Evolutionary conservation across 129 eudicot species (phyloP).

Genomic region (Helianthus tuberosus): DNA sequence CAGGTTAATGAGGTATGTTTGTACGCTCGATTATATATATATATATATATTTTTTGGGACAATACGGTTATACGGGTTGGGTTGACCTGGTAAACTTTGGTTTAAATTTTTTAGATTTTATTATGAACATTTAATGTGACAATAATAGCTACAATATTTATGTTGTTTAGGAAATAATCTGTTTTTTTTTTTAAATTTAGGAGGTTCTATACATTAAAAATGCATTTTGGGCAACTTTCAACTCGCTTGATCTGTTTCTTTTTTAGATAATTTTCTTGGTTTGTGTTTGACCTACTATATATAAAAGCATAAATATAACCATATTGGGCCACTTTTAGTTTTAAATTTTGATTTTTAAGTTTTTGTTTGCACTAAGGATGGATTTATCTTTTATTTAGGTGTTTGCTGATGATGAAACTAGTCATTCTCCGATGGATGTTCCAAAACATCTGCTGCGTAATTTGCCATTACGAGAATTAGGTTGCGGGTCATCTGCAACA

Average conservation of each 20-base stretch:
- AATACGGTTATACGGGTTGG: background rate
- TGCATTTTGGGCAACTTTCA: background rate
- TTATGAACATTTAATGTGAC: background rate
- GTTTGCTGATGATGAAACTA: constrained; percentile 73
- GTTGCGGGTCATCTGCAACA: constrained; percentile 56
- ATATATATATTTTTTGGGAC: background rate
- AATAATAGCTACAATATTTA: background rate
- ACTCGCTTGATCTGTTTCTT: background rate
- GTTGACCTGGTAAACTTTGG: background rate
- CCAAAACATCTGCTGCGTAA: constrained; percentile 46
- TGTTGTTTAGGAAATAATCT: background rate
- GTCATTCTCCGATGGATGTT: constrained; percentile 47
- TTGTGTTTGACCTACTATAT: background rate
- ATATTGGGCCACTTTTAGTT: background rate
- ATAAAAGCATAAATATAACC: background rate
- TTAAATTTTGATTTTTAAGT: background rate
- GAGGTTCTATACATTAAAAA: background rate
- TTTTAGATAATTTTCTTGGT: background rate
- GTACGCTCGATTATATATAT: background rate
- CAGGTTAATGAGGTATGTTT: constrained; percentile 71
- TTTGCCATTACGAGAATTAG: constrained; percentile 40
- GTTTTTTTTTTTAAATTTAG: background rate
- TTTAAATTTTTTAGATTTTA: background rate
- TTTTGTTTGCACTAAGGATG: constrained; percentile 15
- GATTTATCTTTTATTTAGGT: constrained; percentile 51